Evolutionary conservation across 2,329 filamentous ascomycete species (phyloP).

Genomic region (Penicillium psychrosexuale): DNA sequence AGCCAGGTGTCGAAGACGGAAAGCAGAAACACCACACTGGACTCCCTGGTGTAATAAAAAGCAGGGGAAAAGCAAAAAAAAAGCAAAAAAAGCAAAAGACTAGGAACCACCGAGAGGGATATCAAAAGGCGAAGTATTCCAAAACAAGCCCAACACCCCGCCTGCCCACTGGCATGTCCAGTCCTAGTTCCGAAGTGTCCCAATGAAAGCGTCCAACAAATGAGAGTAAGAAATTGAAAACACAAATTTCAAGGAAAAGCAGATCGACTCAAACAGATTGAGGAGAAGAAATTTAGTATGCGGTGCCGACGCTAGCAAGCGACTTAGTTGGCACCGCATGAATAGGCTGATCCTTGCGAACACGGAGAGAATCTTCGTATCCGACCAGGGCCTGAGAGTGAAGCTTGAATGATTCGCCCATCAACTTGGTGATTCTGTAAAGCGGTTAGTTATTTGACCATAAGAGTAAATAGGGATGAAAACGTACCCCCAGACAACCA

Average conservation of each 20-base stretch:
- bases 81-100: constrained; percentile 24
- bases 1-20: constrained; percentile 44
- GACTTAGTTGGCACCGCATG: constrained; percentile 45
- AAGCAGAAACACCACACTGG: constrained; percentile 44
- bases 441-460: constrained; percentile 9
- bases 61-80: constrained; percentile 32
- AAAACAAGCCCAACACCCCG: constrained; percentile 31
- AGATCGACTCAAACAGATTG: constrained; percentile 21
- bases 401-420: constrained; percentile 97
- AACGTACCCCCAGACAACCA: constrained; percentile 98
- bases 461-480: background rate
- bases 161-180: constrained; percentile 34
- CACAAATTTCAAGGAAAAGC: constrained; percentile 28
- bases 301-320: constrained; percentile 43
- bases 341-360: constrained; percentile 41
- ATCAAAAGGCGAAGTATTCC: constrained; percentile 31
- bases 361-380: constrained; percentile 68
- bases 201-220: constrained; percentile 41
- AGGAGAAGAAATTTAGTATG: constrained; percentile 34
- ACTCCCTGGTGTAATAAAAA: constrained; percentile 42
- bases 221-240: constrained; percentile 31
- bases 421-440: constrained; percentile 64
- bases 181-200: constrained; percentile 39
- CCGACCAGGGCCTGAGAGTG: constrained; percentile 92
- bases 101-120: constrained; percentile 34